Evolutionary conservation across 2,329 filamentous ascomycete species (phyloP), one percentile per base, ranked within the genome.

Genomic region (Penicillium freii): DNA sequence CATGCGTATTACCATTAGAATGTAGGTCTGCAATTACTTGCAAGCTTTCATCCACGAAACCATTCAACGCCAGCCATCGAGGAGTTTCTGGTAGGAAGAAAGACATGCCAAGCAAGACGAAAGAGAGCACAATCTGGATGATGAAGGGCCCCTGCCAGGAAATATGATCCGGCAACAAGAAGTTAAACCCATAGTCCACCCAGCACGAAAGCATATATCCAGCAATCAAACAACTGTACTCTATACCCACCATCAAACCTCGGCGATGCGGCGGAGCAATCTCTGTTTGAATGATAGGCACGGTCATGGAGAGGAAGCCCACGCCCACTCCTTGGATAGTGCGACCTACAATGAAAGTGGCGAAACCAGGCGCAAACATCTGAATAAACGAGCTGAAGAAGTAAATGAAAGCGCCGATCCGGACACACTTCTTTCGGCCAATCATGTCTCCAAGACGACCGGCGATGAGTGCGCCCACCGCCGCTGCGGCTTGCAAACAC

Each of bases 1-100:
- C 74, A 29, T 72, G 58, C 2, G 58, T 73, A 45, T 77, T 65
- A 5, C 75, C 74, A 25, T 69, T 56, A 0, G 74, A 68, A 54
- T 77, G 75, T 2, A 77, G 62, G 54, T 77, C 75, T 10, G 75
- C 75, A n/a, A 77, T 65, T 0, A 73, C 77, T 52, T 75, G 74
- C 6, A 77, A 65, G 51, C 68, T 68, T 57, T 77, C 75, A 43
- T 75, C 50, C 66, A 70, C 70, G 51, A 75, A 76, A 0, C 74
- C 75, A 53, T 76, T 77, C 48, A 70, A 71, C 11, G 75, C 75
- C 5, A 78, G 65, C 75, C 76, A 78, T 40, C 73, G 69, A 19
- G 75, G 74, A 0, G 74, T 76, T 47, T 76, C 73, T 2, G 75
- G 75, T 1, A 75, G 64, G 60, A 73, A 71, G 57, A 74, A 73